A percentile compares a stretch with the other conserved stretches of the same genome.
Conservation (phyloP, 768 basidiomycete species). For the Mrakia hoshinonis region DNA sequence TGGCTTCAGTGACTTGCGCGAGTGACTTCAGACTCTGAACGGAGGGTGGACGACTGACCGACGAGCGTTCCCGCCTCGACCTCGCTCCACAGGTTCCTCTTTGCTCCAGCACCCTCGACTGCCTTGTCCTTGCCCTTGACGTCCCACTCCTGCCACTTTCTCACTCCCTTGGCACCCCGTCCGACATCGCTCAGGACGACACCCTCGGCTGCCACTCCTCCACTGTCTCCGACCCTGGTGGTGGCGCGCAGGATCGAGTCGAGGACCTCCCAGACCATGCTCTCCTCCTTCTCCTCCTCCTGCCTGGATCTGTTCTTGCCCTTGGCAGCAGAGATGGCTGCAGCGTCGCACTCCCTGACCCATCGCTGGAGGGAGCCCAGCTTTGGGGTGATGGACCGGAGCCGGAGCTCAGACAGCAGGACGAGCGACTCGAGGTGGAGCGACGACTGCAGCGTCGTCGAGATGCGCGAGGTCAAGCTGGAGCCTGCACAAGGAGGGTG, state of each 20-base stretch:
- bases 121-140: constrained; percentile 34
- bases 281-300: constrained; percentile 43
- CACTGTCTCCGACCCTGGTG: constrained; percentile 24
- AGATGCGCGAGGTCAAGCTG: constrained; percentile 22
- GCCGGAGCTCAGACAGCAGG: constrained; percentile 50
- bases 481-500: constrained; percentile 1
- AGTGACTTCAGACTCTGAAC: neutral
- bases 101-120: constrained; percentile 4
- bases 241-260: constrained; percentile 48
- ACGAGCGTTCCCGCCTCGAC: constrained; percentile 33
- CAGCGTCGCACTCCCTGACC: constrained; percentile 54
- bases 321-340: constrained; percentile 31
- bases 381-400: constrained; percentile 47
- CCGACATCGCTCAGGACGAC: constrained; percentile 24
- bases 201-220: constrained; percentile 18
- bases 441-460: constrained; percentile 45
- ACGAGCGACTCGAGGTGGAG: constrained; percentile 49
- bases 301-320: constrained; percentile 40
- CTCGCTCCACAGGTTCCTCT: constrained; percentile 17
- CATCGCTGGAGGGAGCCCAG: constrained; percentile 52
- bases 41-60: constrained; percentile 32
- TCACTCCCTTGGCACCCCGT: constrained; percentile 30
- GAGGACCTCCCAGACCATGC: constrained; percentile 45
- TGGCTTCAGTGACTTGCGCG: too few relatives aligned
- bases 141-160: constrained; percentile 34